phyloP scores from a whole-genome alignment of 257 asterid species.

The Solanum sejunctum region DNA sequence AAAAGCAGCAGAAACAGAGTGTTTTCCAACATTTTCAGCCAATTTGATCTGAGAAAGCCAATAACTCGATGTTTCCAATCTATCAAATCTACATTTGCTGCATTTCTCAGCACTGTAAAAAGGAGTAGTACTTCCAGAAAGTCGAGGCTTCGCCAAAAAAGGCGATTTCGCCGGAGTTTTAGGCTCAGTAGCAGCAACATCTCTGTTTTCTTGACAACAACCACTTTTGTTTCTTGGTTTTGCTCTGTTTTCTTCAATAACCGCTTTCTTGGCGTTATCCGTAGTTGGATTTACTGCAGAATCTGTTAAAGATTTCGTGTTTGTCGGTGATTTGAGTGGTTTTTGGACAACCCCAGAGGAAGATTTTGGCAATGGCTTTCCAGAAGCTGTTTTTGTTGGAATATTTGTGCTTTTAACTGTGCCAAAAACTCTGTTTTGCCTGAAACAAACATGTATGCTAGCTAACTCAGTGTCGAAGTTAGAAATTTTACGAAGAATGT shows the following conservation, averaged over 20 bases:
- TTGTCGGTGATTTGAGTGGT: slow-evolving; percentile 5
- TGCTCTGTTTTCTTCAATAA: slow-evolving; percentile 2
- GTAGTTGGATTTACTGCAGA: not conserved
- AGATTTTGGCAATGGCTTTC: slow-evolving; percentile 26
- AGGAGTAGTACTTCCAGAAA: slow-evolving; percentile 33
- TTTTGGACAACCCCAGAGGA: slow-evolving; percentile 8
- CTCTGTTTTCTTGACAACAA: slow-evolving; percentile 19
- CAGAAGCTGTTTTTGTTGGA: slow-evolving; percentile 12
- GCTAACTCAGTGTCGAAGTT: not conserved
- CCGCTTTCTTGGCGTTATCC: slow-evolving; percentile 7
- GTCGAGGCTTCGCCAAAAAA: slow-evolving; percentile 16
- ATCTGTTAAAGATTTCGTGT: slow-evolving; percentile 5
- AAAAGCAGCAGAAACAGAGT: slow-evolving; percentile 48
- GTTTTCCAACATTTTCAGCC: slow-evolving; percentile 58
- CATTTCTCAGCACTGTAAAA: slow-evolving; percentile 51
- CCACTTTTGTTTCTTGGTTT: slow-evolving; percentile 37
- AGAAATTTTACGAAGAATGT: not conserved
- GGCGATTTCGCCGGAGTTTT: slow-evolving; percentile 33
- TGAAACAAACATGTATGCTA: slow-evolving; percentile 2
- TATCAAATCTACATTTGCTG: slow-evolving; percentile 74
- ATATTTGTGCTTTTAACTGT: slow-evolving; percentile 38
- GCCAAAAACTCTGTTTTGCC: slow-evolving; percentile 51
- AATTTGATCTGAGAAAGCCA: slow-evolving; percentile 76
- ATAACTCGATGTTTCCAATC: slow-evolving; percentile 52
- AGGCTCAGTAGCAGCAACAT: slow-evolving; percentile 19